Evolutionary conservation across 148 eudicot genomes (phyloP).

Genomic region (Rhododendron mucronatum): DNA sequence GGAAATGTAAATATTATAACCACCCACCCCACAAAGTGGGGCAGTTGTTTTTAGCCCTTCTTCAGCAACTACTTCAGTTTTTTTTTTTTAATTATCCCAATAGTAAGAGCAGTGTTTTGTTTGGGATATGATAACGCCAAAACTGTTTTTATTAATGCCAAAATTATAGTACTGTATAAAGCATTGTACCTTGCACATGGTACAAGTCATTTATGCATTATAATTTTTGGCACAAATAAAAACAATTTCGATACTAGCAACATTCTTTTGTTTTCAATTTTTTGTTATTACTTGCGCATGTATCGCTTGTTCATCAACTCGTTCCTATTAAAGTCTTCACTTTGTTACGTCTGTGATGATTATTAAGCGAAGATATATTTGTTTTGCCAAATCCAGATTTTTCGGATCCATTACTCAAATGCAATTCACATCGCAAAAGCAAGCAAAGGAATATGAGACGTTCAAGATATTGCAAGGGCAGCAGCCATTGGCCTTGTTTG

Average conservation of each 20-base stretch:
- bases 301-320: too few species aligned
- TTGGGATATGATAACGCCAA: too few species aligned
- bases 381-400: too few species aligned
- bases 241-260: too few species aligned
- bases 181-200: not conserved
- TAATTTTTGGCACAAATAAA: too few species aligned
- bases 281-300: too few species aligned
- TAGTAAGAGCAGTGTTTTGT: not conserved
- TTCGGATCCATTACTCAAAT: not conserved
- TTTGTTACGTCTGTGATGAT: not conserved
- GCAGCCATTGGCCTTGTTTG: not conserved
- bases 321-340: too few species aligned
- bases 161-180: too few species aligned
- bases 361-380: not conserved
- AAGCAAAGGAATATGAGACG: not conserved
- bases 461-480: not conserved
- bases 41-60: not conserved
- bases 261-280: too few species aligned
- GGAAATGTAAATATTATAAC: not conserved
- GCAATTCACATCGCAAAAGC: too few species aligned
- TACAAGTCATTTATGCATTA: too few species aligned
- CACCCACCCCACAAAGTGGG: not conserved
- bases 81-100: not conserved
- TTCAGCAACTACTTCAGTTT: not conserved
- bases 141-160: too few species aligned